Conservation (phyloP, 1,284 basidiomycete species). For the Puccinia horiana region DNA sequence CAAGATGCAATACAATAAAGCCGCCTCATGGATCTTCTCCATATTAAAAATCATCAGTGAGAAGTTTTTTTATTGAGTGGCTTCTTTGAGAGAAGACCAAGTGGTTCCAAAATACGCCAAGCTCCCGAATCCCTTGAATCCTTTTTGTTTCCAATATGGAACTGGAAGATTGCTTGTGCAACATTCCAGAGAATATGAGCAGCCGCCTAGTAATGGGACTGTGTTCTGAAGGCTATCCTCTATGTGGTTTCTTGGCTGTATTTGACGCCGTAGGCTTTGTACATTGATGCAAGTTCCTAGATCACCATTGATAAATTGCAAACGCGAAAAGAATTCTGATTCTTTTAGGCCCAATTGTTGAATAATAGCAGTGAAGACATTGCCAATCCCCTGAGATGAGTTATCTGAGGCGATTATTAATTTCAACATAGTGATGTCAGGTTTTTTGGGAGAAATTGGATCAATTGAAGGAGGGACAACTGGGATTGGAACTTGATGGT, state of each 20-base stretch:
- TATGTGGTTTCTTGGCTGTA: background rate
- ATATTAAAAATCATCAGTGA: too few species aligned
- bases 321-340: background rate
- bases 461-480: background rate
- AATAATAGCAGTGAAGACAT: background rate
- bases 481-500: background rate
- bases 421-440: too few species aligned
- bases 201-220: background rate
- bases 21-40: too few species aligned
- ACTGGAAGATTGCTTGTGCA: background rate
- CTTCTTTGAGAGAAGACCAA: background rate
- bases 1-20: too few species aligned
- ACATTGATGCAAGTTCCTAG: background rate
- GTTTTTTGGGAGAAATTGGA: background rate
- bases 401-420: background rate
- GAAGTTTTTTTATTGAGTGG: background rate
- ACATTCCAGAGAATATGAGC: background rate
- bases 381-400: background rate
- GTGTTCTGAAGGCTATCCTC: background rate
- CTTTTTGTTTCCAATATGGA: background rate
- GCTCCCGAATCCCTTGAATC: background rate
- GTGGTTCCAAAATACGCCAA: background rate
- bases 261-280: background rate
- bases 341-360: background rate
- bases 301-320: background rate